Base-by-base conservation (phyloP, 352 stramenopile species). In the Pythium aristosporum region DNA sequence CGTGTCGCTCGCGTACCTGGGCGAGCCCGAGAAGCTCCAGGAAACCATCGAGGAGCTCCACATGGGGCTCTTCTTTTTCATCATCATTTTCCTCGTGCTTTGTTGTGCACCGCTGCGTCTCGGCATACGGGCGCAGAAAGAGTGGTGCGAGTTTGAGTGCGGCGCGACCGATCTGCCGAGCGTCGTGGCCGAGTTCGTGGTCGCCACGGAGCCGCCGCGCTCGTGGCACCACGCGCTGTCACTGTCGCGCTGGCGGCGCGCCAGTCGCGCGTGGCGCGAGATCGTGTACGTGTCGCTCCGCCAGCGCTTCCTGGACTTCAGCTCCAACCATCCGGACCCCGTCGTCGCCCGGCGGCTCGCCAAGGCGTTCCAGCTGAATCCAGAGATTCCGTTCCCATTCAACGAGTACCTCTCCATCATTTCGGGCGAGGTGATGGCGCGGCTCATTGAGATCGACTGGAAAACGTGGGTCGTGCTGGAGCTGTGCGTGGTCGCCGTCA, bases 31-130 rank as follows among this genome's bases (percentile, higher is more conserved):
- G 3, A 73, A 90, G 65, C 67, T 92, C 13, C 79, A 87, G 44
- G 82, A 90, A 68, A 89, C 81, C 50, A 85, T 92, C 54, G 82
- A 92, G 44, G 67, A 76, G 63, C 71, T 92, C n/a, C 82, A 92
- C 54, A 89, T 92, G 80, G 80, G 74, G 5, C 69, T 92, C n/a
- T 92, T 92, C 65, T 76, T 90, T 57, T 92, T 92, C 67, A 84
- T 92, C 53, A 61, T 90, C 65, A 89, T 90, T 67, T 92, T 92
- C 65, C 72, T 92, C 34, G 71, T 88, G 34, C 72, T 92, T 16
- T 90, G 83, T 66, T 74, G 76, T 16, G 75, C 67, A 2, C 63
- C 90, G 32, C 73, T 92, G 36, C 78, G 76, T n/a, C 73, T 90
- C n/a, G 80, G 83, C 9, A 77, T 79, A 53, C 37, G 77, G 46